Conservation (phyloP, 1,284 basidiomycete species). For the Marasmius fiardii region DNA sequence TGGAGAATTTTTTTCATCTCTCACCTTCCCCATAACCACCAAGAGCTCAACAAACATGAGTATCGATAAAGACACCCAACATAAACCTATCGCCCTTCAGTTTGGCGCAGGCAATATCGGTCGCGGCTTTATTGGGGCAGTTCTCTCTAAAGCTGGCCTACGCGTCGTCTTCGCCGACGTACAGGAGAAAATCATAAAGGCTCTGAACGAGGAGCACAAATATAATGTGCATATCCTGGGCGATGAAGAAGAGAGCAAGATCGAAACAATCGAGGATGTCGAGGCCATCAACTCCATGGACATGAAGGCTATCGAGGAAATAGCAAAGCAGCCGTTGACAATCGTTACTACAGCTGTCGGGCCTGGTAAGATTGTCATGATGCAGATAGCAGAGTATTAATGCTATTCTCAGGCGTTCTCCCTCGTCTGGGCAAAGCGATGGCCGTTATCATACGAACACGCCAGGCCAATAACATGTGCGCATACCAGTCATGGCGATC, state of each 20-base stretch:
- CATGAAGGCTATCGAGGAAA: conserved; percentile 19
- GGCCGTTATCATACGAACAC: conserved; percentile 19
- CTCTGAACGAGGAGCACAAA: conserved; percentile 19
- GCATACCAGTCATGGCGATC: not conserved
- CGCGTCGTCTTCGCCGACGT: conserved; percentile 30
- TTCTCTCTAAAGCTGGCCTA: conserved; percentile 34
- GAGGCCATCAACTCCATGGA: conserved; percentile 30
- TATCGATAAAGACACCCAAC: too few relatives aligned
- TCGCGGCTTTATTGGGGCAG: conserved; percentile 38
- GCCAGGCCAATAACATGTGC: conserved; percentile 10
- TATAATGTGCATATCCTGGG: conserved; percentile 24
- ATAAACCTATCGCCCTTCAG: conserved; percentile 21
- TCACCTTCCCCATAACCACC: not conserved
- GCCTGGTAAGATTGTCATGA: conserved; percentile 7
- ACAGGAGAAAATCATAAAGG: conserved; percentile 20
- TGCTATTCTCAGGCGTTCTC: conserved; percentile 14
- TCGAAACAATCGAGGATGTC: conserved; percentile 22
- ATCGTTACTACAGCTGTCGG: conserved; percentile 38
- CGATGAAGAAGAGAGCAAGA: conserved; percentile 3
- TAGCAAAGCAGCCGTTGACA: conserved; percentile 25
- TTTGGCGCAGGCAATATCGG: conserved; percentile 40
- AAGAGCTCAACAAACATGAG: not conserved
- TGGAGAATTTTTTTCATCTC: too few relatives aligned
- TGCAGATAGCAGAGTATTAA: not conserved
- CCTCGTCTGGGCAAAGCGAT: conserved; percentile 23